Conservation (phyloP, 2,329 filamentous ascomycete genomes). For the Arthrobotrys sinensis region DNA sequence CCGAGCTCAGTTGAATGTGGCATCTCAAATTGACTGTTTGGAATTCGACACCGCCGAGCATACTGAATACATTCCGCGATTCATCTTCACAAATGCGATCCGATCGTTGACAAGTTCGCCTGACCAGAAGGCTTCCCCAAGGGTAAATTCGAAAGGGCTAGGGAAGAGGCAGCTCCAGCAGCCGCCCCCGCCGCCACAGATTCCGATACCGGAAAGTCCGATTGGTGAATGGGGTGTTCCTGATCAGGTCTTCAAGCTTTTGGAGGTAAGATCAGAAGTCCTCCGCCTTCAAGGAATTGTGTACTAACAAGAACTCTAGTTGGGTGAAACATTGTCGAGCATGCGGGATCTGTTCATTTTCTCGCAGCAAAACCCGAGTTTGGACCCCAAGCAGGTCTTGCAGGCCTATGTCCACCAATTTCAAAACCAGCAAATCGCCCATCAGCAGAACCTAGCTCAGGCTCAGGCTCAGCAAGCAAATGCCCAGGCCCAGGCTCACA, state of each 20-base stretch:
- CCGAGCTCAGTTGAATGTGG: conserved; percentile 82
- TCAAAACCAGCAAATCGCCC: conserved; percentile 66
- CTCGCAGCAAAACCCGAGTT: conserved; percentile 72
- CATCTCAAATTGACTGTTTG: conserved; percentile 86
- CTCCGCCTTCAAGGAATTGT: conserved; percentile 8
- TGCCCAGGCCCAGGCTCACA: conserved; percentile 62
- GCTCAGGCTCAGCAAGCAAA: conserved; percentile 64
- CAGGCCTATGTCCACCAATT: conserved; percentile 69
- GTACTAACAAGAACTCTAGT: conserved; percentile 68
- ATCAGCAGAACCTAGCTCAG: conserved; percentile 64
- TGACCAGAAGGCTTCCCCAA: conserved; percentile 74
- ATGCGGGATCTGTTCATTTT: conserved; percentile 75
- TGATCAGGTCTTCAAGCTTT: conserved; percentile 73
- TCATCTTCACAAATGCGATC: conserved; percentile 71
- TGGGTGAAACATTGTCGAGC: conserved; percentile 77
- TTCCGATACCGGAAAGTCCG: conserved; percentile 68
- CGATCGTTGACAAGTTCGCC: conserved; percentile 68
- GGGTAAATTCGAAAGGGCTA: conserved; percentile 72
- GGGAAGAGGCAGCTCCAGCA: conserved; percentile 71
- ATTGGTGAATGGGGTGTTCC: conserved; percentile 73
- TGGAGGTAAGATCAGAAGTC: conserved; percentile 71
- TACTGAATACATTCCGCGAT: conserved; percentile 86
- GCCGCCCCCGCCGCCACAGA: conserved; percentile 63
- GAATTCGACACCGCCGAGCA: conserved; percentile 84
- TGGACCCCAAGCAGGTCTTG: conserved; percentile 74